phyloP scores from a whole-genome alignment of 345 rosid species.

The Heritiera fomes region DNA sequence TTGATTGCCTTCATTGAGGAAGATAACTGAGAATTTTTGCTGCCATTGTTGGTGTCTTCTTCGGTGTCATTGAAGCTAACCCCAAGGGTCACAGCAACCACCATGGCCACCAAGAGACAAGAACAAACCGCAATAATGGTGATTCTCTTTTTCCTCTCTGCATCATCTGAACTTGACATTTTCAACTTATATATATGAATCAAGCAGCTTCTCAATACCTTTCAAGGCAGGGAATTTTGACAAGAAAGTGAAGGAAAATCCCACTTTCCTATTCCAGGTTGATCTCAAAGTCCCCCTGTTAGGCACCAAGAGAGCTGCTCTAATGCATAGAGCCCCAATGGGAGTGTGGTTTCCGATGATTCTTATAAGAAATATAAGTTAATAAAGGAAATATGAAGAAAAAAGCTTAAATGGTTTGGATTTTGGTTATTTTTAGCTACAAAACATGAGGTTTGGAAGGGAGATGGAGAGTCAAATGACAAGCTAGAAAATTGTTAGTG shows the following conservation, averaged over 20 bases:
- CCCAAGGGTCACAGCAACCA: conserved; percentile 52
- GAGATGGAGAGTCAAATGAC: background rate
- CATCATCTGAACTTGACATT: conserved; percentile 2
- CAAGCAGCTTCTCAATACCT: background rate
- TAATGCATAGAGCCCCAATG: background rate
- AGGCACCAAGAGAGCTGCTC: conserved; percentile 7
- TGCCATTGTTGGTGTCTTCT: background rate
- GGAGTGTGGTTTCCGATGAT: background rate
- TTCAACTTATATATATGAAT: background rate
- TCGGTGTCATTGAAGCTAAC: conserved; percentile 22
- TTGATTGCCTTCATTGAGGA: conserved; percentile 60
- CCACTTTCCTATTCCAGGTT: background rate
- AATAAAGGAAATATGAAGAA: background rate
- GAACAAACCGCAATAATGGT: conserved; percentile 43
- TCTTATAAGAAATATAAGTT: background rate
- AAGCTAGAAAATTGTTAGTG: background rate
- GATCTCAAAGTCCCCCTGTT: background rate
- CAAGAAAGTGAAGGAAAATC: background rate
- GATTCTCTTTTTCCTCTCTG: conserved; percentile 43
- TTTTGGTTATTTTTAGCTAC: conserved; percentile 7
- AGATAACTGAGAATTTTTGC: conserved; percentile 22
- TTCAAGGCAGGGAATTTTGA: background rate
- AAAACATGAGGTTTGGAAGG: background rate
- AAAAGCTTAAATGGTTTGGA: background rate
- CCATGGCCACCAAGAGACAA: conserved; percentile 51